These are phyloP conservation scores for Kandelia obovata DNA, from an alignment of 345 rosid genomes.

Conservation along the genomic window DNA sequence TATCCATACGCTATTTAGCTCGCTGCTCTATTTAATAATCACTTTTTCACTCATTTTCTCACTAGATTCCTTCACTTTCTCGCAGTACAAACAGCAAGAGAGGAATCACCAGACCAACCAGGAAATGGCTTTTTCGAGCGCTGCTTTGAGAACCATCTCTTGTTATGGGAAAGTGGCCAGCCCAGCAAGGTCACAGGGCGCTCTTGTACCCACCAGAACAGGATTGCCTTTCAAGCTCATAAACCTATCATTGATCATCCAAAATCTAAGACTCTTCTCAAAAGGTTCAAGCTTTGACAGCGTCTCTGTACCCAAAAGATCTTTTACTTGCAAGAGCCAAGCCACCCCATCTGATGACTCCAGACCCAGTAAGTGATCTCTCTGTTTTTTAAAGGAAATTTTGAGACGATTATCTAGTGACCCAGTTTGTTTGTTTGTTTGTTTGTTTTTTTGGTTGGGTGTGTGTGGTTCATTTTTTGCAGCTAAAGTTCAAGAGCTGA, in stretches of 20 bases:
- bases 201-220: conserved; percentile 5
- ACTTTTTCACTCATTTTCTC: neutral
- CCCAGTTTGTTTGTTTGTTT: neutral
- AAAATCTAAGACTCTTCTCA: neutral
- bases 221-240: conserved; percentile 17
- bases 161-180: conserved; percentile 17
- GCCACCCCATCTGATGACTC: conserved; percentile 31
- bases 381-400: neutral
- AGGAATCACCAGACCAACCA: neutral
- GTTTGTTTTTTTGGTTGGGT: too few relatives aligned
- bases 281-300: neutral
- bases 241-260: conserved; percentile 11
- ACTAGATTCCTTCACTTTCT: conserved; percentile 1
- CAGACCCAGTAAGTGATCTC: conserved; percentile 27
- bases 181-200: conserved; percentile 16
- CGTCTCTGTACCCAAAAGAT: conserved; percentile 20
- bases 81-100: neutral
- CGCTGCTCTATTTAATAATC: neutral
- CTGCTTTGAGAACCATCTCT: conserved; percentile 27
- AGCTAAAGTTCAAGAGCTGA: conserved; percentile 66
- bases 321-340: conserved; percentile 49
- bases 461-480: neutral
- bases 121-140: conserved; percentile 38
- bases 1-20: too few relatives aligned
- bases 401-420: neutral